Percentiles rank a stretch among this genome's conserved stretches.
phyloP scores from a whole-genome alignment of 108 stramenopile species.

The Nitzschia putrida region DNA sequence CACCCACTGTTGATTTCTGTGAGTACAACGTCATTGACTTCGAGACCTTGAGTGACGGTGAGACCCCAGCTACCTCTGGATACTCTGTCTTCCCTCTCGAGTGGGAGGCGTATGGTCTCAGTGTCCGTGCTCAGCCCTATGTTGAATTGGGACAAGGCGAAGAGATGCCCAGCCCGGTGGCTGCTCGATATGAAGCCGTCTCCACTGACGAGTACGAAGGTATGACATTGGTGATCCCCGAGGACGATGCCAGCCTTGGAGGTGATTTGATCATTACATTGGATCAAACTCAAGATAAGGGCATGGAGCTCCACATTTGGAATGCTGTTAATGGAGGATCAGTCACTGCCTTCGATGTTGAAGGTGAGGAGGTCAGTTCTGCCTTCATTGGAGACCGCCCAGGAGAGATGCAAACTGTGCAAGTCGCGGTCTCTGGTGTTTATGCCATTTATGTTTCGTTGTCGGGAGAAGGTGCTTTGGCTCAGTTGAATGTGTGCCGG shows the following conservation, averaged over 20 bases:
- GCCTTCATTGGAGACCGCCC: background rate
- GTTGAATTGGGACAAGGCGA: background rate
- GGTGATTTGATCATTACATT: conserved; percentile 11
- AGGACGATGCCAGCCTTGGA: background rate
- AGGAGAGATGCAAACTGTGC: background rate
- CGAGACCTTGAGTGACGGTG: background rate
- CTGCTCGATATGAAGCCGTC: background rate
- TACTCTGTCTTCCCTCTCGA: background rate
- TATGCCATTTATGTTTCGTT: background rate
- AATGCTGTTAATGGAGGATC: background rate
- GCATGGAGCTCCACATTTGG: conserved; percentile 5
- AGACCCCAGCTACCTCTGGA: background rate
- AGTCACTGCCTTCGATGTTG: background rate
- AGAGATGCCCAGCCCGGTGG: background rate
- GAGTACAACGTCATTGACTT: conserved; percentile 4
- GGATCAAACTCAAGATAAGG: conserved; percentile 3
- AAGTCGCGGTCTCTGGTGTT: background rate
- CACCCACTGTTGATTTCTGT: background rate
- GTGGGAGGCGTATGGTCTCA: background rate
- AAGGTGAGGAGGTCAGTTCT: background rate
- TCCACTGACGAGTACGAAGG: background rate
- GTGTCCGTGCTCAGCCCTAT: background rate
- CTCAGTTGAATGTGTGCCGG: conserved; percentile 5
- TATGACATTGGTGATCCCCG: conserved; percentile 4
- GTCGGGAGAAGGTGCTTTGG: background rate